A percentile compares a stretch with the other conserved stretches of the same genome.
Conservation (phyloP, 1,284 basidiomycete genomes). For the Limonomyces culmigenus region DNA sequence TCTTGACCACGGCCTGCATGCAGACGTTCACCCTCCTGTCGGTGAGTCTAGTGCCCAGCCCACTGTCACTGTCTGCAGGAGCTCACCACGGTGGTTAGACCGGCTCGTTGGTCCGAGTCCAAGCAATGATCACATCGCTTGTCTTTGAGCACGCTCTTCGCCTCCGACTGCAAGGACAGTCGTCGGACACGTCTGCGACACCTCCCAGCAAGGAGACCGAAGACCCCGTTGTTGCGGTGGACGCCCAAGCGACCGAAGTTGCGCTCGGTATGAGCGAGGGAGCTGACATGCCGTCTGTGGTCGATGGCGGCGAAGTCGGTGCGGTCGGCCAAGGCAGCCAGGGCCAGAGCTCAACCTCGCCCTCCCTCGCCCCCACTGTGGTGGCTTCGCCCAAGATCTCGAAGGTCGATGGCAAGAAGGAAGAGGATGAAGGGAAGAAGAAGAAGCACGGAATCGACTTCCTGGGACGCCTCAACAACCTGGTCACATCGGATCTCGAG, state of each 20-base stretch:
- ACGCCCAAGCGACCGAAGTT: background rate
- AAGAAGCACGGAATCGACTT: background rate
- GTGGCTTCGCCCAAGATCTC: no score
- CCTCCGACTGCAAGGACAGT: background rate
- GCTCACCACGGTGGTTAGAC: background rate
- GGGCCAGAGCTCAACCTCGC: background rate
- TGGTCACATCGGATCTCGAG: background rate
- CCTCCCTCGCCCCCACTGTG: background rate
- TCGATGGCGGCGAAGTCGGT: background rate
- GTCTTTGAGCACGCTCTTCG: background rate
- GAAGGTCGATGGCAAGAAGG: background rate
- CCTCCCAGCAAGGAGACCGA: background rate
- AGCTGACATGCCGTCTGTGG: background rate
- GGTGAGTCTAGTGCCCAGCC: background rate
- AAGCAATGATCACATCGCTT: background rate
- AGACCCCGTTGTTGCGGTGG: background rate
- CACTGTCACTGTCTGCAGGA: background rate
- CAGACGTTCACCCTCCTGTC: conserved; percentile 31
- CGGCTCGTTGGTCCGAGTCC: background rate
- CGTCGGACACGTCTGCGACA: background rate
- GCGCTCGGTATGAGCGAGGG: background rate
- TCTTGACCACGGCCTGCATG: conserved; percentile 15
- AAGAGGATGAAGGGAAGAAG: background rate
- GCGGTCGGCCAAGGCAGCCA: background rate
- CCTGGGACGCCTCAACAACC: background rate